These are phyloP conservation scores for Didymella segeticola DNA, from an alignment of 2,329 filamentous ascomycete genomes.

Conservation along the genomic window DNA sequence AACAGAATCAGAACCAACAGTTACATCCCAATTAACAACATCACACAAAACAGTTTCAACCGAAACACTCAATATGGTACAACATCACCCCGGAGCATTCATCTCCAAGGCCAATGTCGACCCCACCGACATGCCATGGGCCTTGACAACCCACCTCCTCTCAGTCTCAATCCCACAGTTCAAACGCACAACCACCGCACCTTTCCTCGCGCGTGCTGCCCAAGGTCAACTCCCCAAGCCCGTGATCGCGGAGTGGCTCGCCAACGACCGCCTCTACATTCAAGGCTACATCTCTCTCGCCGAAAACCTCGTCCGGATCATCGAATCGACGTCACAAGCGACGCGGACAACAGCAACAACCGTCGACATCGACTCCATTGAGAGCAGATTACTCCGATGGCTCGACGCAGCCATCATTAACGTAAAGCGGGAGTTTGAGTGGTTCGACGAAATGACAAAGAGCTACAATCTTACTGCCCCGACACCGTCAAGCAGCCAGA, in stretches of 20 bases:
- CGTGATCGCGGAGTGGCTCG: constrained; percentile 43
- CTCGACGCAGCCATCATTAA: constrained; percentile 42
- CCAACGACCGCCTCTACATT: constrained; percentile 44
- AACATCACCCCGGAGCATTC: constrained; percentile 31
- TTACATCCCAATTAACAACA: constrained; percentile 14
- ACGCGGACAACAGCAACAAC: constrained; percentile 25
- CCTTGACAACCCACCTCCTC: constrained; percentile 42
- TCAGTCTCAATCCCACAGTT: constrained; percentile 35
- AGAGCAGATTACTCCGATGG: constrained; percentile 38
- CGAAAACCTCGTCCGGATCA: constrained; percentile 31
- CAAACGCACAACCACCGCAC: constrained; percentile 38
- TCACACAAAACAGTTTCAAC: constrained; percentile 10
- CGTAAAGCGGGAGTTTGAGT: constrained; percentile 38
- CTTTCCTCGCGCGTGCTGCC: constrained; percentile 40
- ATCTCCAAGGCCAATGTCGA: constrained; percentile 23
- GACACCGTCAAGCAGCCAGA: constrained; percentile 3
- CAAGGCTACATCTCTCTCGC: constrained; percentile 40
- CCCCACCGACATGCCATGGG: constrained; percentile 32
- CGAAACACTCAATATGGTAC: neutral
- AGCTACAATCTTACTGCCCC: constrained; percentile 22
- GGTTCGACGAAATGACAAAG: constrained; percentile 42
- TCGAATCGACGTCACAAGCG: constrained; percentile 20
- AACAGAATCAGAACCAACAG: constrained; percentile 18
- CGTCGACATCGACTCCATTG: constrained; percentile 22
- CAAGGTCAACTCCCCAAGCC: constrained; percentile 40